Percentiles rank a stretch among this genome's conserved stretches.
Evolutionary conservation across 2,329 filamentous ascomycete genomes (phyloP).

Genomic region (Botrytis elliptica): DNA sequence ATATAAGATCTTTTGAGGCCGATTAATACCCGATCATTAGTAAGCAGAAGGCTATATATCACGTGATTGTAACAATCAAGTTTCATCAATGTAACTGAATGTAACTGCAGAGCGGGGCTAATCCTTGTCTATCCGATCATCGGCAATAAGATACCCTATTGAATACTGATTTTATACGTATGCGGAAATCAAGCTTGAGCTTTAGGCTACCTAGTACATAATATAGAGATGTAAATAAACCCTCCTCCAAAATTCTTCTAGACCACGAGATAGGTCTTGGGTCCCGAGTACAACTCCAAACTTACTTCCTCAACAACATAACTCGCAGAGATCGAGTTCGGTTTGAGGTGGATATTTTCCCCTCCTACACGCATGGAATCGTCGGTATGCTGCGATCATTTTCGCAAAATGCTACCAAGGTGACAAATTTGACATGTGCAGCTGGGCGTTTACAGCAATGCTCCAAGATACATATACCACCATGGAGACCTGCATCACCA

Average conservation of each 20-base stretch:
- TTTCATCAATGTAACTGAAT: neutral
- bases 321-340: constrained; percentile 7
- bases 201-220: neutral
- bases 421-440: constrained; percentile 33
- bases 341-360: constrained; percentile 8
- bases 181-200: constrained; percentile 1
- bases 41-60: neutral
- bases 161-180: neutral
- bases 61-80: neutral
- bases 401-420: constrained; percentile 38
- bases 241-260: neutral
- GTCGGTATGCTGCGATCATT: constrained; percentile 40
- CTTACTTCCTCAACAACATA: neutral
- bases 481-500: constrained; percentile 63
- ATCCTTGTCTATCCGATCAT: constrained; percentile 3
- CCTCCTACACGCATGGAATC: constrained; percentile 36
- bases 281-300: neutral
- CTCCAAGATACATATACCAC: constrained; percentile 37
- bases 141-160: neutral
- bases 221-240: neutral
- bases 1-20: neutral
- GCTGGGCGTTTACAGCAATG: constrained; percentile 13
- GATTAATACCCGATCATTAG: neutral
- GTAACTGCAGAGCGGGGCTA: constrained; percentile 1
- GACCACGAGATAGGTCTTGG: constrained; percentile 1